phyloP scores from a whole-genome alignment of 2,329 filamentous ascomycete species.

The Phaeosphaeriaceae sp. region DNA sequence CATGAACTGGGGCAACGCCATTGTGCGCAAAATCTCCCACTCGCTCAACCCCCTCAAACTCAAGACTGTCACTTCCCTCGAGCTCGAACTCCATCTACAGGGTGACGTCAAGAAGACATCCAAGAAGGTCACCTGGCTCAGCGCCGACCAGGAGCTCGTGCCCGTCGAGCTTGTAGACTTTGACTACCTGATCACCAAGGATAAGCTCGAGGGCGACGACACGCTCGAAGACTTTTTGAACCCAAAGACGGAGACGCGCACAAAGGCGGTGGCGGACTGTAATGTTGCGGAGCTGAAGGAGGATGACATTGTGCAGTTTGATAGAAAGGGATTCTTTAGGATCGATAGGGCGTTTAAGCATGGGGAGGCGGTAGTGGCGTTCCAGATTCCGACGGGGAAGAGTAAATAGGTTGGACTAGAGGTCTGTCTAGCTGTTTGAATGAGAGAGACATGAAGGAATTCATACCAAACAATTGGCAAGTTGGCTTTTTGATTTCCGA shows the following conservation, averaged over 20 bases:
- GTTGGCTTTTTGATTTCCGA: too few species aligned
- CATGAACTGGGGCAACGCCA: slow-evolving; percentile 95
- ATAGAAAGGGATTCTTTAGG: slow-evolving; percentile 90
- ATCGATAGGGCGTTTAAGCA: slow-evolving; percentile 72
- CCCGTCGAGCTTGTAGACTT: slow-evolving; percentile 91
- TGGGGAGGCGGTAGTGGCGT: slow-evolving; percentile 69
- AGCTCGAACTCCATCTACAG: slow-evolving; percentile 86
- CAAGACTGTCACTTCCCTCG: slow-evolving; percentile 70
- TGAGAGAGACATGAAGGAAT: background rate
- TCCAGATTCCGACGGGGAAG: slow-evolving; percentile 75
- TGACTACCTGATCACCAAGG: slow-evolving; percentile 94
- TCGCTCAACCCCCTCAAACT: slow-evolving; percentile 57
- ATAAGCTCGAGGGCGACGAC: slow-evolving; percentile 87
- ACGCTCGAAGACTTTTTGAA: slow-evolving; percentile 84
- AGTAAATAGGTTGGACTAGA: slow-evolving; percentile 28
- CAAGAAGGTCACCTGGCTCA: slow-evolving; percentile 97
- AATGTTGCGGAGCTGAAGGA: slow-evolving; percentile 81
- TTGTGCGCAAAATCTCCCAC: slow-evolving; percentile 72
- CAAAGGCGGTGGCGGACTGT: slow-evolving; percentile 79
- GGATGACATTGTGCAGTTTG: slow-evolving; percentile 93
- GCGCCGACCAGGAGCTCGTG: slow-evolving; percentile 77
- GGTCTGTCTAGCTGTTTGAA: too few species aligned
- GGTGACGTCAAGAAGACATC: slow-evolving; percentile 94
- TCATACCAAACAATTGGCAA: too few species aligned
- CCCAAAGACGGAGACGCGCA: slow-evolving; percentile 75